phyloP scores from a whole-genome alignment of 2,329 filamentous ascomycete genomes.

The Sporothrix luriei region DNA sequence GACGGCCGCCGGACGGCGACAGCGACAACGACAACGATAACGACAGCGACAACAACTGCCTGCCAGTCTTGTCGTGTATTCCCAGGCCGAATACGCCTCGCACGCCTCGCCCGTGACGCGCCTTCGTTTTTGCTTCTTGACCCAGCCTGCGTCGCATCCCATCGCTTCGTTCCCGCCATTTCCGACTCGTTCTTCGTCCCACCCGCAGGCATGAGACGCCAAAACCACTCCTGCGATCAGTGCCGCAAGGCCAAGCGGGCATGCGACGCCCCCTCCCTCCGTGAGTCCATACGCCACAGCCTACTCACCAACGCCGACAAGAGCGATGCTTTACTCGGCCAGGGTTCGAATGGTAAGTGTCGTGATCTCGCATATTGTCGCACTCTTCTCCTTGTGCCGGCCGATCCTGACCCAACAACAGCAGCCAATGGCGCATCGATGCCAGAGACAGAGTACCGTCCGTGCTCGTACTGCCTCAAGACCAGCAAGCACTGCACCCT shows the following conservation, averaged over 20 bases:
- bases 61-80: background rate
- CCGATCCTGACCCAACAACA: background rate
- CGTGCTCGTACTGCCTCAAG: conserved; percentile 38
- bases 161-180: background rate
- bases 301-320: conserved; percentile 11
- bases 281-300: conserved; percentile 20
- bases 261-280: conserved; percentile 36
- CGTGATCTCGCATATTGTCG: background rate
- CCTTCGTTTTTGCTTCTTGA: too few relatives aligned
- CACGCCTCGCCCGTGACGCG: background rate
- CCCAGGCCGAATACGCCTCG: too few relatives aligned
- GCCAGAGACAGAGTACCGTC: conserved; percentile 20
- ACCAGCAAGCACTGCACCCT: conserved; percentile 39
- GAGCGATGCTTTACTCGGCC: background rate
- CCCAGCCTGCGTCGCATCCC: conserved; percentile 5
- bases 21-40: conserved; percentile 5
- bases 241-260: conserved; percentile 37
- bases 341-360: conserved; percentile 9
- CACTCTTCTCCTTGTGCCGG: background rate
- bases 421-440: conserved; percentile 1
- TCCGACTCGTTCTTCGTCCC: background rate
- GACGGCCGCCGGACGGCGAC: background rate
- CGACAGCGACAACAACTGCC: background rate
- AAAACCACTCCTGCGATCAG: conserved; percentile 37
- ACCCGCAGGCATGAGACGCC: conserved; percentile 34